Evolutionary conservation across 2,329 filamentous ascomycete species (phyloP), one percentile per base, ranked within the genome.

Genomic region (Sphaerulina populicola): DNA sequence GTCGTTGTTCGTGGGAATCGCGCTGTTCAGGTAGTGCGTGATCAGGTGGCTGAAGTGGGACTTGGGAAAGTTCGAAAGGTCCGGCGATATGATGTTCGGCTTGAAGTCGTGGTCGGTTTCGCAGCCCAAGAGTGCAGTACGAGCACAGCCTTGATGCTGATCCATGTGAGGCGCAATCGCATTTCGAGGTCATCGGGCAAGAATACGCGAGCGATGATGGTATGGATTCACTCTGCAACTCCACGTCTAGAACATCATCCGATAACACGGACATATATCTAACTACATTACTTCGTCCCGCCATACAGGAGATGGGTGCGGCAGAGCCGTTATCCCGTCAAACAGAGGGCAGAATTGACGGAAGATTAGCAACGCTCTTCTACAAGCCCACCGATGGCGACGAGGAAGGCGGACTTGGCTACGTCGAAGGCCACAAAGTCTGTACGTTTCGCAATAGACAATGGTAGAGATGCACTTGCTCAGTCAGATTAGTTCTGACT

Each of bases 311-410:
- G 3, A 63, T 63, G 61, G 57, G 55, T 37, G 52, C 52, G 39
- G 52, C 57, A 29, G 48, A 51, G 33, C 57, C 60, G 2, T 57
- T 55, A 2, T 31, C 55, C 12, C 48, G 53, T 14, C 57, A 58
- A 36, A 56, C 49, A 15, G 52, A 58, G 38, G 60, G 60, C 31
- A 49, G 59, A 15, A 49, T 63, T 35, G 59, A 65, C 43, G 61
- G 62, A 1, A 49, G 58, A 27, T 57, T 57, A 4, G 61, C 57
- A 30, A 62, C 50, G 8, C 60, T 63, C 55, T 59, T 47, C 44
- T 63, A 63, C 44, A 49, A 50, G n/a, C 50, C 57, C 30, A 49
- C 50, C 31, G 54, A 57, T 9, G 46, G 52, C 35, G 51, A 45
- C 38, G 52, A 57, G 11, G 52, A 60, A 8, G 49, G 52, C 27